These are phyloP conservation scores for Tuber calosporum DNA, from an alignment of 495 filamentous ascomycete genomes.

Conservation along the genomic window DNA sequence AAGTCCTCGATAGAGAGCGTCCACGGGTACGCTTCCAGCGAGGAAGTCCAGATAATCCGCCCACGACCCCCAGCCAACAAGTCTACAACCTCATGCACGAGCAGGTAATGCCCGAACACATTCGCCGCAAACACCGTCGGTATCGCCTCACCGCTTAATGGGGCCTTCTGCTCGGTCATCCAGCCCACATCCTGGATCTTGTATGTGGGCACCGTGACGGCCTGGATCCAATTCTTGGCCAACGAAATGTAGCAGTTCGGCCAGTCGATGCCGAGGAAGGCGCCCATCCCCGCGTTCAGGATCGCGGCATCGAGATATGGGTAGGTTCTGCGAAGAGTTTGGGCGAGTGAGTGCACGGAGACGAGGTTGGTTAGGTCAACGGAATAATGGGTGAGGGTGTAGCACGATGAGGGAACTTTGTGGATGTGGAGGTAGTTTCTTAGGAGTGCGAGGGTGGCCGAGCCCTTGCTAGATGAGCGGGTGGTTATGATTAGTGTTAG, in stretches of 20 bases:
- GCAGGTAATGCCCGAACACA: conserved; percentile 89
- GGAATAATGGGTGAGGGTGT: conserved; percentile 53
- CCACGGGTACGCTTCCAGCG: conserved; percentile 58
- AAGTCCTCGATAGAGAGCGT: conserved; percentile 61
- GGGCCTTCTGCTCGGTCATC: conserved; percentile 45
- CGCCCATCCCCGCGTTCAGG: conserved; percentile 85
- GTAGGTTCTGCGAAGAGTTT: conserved; percentile 49
- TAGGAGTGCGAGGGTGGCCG: conserved; percentile 52
- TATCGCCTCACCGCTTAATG: conserved; percentile 44
- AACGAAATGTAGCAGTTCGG: conserved; percentile 54
- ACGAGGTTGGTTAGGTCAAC: conserved; percentile 53
- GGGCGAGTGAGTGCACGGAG: conserved; percentile 47
- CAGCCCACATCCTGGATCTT: conserved; percentile 60
- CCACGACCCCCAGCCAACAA: conserved; percentile 52
- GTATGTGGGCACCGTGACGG: conserved; percentile 70
- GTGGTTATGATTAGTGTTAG: conserved; percentile 62
- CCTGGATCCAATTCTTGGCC: conserved; percentile 56
- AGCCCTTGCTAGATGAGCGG: conserved; percentile 54
- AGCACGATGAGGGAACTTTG: conserved; percentile 47
- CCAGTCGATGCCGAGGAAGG: conserved; percentile 77
- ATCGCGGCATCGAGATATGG: conserved; percentile 65
- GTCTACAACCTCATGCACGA: conserved; percentile 69
- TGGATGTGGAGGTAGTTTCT: conserved; percentile 49
- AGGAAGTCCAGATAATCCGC: conserved; percentile 78
- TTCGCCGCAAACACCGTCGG: conserved; percentile 84